These are phyloP conservation scores for Phytopythium aichiense DNA, from an alignment of 352 stramenopile species.

Conservation along the genomic window DNA sequence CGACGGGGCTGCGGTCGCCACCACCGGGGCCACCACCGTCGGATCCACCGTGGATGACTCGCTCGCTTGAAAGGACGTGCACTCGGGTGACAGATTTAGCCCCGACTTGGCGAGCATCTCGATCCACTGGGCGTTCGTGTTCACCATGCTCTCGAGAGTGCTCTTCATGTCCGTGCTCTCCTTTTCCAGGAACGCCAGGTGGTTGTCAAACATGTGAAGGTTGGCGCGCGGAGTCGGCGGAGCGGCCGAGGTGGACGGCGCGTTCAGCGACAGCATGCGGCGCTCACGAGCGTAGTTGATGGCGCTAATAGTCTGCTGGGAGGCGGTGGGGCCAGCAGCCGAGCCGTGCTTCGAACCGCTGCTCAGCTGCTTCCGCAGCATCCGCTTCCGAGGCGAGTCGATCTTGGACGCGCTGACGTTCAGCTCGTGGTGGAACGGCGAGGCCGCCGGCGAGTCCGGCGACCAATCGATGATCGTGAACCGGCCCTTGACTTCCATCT, in stretches of 20 bases:
- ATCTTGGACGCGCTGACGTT: background rate
- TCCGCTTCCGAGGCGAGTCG: constrained; percentile 7
- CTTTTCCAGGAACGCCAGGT: constrained; percentile 64
- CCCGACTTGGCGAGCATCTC: constrained; percentile 31
- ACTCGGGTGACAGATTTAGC: constrained; percentile 20
- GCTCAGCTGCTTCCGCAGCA: constrained; percentile 10
- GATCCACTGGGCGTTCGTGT: constrained; percentile 71
- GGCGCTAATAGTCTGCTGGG: background rate
- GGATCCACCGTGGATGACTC: constrained; percentile 19
- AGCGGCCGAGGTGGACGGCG: constrained; percentile 1
- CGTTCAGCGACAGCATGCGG: constrained; percentile 1
- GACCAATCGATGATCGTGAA: constrained; percentile 84
- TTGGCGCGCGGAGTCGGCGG: constrained; percentile 28
- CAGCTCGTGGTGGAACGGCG: constrained; percentile 10
- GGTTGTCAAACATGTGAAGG: constrained; percentile 54
- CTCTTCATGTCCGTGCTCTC: constrained; percentile 68
- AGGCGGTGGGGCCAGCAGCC: background rate
- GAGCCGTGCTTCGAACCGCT: background rate
- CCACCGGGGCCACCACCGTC: constrained; percentile 8
- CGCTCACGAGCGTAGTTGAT: constrained; percentile 1
- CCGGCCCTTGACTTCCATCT: constrained; percentile 68
- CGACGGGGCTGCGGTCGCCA: constrained; percentile 7
- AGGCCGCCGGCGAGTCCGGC: constrained; percentile 40
- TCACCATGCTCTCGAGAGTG: constrained; percentile 63
- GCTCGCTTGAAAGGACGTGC: constrained; percentile 15